These are phyloP conservation scores for Hypomontagnella monticulosa DNA, from an alignment of 495 filamentous ascomycete genomes.

Conservation along the genomic window DNA sequence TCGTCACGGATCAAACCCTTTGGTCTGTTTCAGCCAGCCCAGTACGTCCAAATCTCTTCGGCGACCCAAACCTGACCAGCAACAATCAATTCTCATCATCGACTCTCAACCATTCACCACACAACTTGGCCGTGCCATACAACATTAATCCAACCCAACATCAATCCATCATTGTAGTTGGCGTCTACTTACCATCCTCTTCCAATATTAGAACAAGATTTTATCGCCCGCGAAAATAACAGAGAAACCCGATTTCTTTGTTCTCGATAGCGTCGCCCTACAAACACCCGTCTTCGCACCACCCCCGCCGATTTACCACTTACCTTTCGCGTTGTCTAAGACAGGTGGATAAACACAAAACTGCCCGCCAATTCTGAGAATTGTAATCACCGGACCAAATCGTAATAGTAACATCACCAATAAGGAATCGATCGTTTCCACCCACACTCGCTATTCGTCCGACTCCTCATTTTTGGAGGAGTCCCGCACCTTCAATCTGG, in stretches of 20 bases:
- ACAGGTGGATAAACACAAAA: slow-evolving; percentile 9
- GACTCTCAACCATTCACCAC: not conserved
- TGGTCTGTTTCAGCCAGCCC: slow-evolving; percentile 57
- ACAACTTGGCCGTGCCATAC: not conserved
- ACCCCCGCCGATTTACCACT: slow-evolving; percentile 16
- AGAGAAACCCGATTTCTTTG: slow-evolving; percentile 20
- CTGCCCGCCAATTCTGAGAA: slow-evolving; percentile 22
- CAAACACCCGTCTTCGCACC: not conserved
- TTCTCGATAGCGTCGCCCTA: not conserved
- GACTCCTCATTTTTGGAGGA: slow-evolving; percentile 44
- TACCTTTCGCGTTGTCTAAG: not conserved
- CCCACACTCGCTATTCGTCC: slow-evolving; percentile 24
- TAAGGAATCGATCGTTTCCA: slow-evolving; percentile 13
- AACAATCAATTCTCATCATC: slow-evolving; percentile 25
- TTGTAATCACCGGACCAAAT: slow-evolving; percentile 2
- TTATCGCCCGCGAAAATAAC: slow-evolving; percentile 18
- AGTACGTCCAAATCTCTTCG: slow-evolving; percentile 42
- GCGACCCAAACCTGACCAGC: slow-evolving; percentile 13
- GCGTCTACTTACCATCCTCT: not conserved
- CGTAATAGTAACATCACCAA: slow-evolving; percentile 14
- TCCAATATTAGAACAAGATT: slow-evolving; percentile 14
- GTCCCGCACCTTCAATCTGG: slow-evolving; percentile 46
- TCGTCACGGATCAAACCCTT: slow-evolving; percentile 51
- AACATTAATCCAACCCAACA: slow-evolving; percentile 15
- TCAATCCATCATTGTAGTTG: slow-evolving; percentile 10